phyloP scores from a whole-genome alignment of 2,329 filamentous ascomycete species.

The Pezicula carpinea region DNA sequence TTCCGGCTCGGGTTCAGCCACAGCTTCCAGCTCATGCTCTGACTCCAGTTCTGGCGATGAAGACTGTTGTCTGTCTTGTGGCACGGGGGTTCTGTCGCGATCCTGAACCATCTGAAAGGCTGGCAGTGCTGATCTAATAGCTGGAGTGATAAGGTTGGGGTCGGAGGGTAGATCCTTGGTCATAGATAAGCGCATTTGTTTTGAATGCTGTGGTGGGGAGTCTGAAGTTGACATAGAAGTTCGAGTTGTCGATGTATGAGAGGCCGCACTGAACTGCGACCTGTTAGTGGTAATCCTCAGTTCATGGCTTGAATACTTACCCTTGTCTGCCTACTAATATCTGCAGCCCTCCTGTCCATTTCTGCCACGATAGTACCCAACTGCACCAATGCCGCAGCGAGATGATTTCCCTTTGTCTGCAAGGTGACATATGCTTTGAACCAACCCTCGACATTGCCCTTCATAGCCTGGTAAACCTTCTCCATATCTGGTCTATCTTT shows the following conservation, averaged over 20 bases:
- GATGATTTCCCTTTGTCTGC: conserved; percentile 64
- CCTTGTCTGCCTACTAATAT: conserved; percentile 74
- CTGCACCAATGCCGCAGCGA: conserved; percentile 66
- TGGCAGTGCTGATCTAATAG: conserved; percentile 23
- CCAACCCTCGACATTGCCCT: conserved; percentile 90
- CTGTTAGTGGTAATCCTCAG: conserved; percentile 9
- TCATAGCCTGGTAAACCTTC: conserved; percentile 84
- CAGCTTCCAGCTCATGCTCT: conserved; percentile 10
- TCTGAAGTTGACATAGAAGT: conserved; percentile 12
- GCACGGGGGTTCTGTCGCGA: conserved; percentile 22
- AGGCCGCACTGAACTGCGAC: conserved; percentile 13
- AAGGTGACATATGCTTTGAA: conserved; percentile 73
- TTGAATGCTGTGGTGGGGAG: conserved; percentile 12
- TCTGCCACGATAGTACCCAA: conserved; percentile 75
- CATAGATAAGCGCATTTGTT: conserved; percentile 24
- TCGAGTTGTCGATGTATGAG: conserved; percentile 3
- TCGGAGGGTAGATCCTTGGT: conserved; percentile 22
- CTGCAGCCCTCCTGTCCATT: conserved; percentile 79
- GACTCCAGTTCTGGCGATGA: conserved; percentile 3
- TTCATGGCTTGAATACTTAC: conserved; percentile 41
- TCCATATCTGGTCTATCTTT: conserved; percentile 57
- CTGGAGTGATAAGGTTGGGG: conserved; percentile 25
- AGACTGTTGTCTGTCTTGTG: conserved; percentile 1
- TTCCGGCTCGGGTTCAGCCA: conserved; percentile 14
- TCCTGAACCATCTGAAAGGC: conserved; percentile 24